Percentiles rank a stretch among this genome's conserved stretches.
These are phyloP conservation scores for Fusarium coicis DNA, from an alignment of 2,329 filamentous ascomycete genomes.

Conservation along the genomic window DNA sequence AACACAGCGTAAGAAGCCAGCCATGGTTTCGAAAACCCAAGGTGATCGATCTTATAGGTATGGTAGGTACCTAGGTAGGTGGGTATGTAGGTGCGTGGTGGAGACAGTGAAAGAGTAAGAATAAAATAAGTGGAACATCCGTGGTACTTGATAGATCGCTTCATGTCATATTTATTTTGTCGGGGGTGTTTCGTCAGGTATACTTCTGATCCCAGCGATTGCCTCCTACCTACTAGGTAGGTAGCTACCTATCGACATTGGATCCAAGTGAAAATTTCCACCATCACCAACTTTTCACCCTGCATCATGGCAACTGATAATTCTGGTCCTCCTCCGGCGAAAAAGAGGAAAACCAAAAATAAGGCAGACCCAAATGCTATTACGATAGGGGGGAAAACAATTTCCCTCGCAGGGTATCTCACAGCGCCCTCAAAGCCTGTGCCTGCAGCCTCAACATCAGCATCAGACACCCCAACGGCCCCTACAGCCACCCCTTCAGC, in stretches of 20 bases:
- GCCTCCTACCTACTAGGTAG: not conserved
- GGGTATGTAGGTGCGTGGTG: not conserved
- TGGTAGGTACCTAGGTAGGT: too few species aligned
- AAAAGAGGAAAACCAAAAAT: slow-evolving; percentile 54
- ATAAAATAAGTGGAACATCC: not conserved
- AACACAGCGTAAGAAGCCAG: not conserved
- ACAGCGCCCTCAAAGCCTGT: slow-evolving; percentile 47
- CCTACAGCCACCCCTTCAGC: slow-evolving; percentile 5
- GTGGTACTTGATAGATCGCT: not conserved
- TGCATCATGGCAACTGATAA: slow-evolving; percentile 42
- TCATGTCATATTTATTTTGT: not conserved
- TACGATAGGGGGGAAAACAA: slow-evolving; percentile 59
- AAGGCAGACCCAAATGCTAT: slow-evolving; percentile 50
- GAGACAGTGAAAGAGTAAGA: not conserved
- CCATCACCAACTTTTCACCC: not conserved
- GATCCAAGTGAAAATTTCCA: slow-evolving; percentile 1
- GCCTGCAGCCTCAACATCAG: slow-evolving; percentile 2
- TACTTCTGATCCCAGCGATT: not conserved
- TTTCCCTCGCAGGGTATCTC: slow-evolving; percentile 63
- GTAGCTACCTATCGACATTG: not conserved
- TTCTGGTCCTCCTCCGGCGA: slow-evolving; percentile 46
- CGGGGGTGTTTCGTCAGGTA: not conserved
- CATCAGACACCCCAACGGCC: not conserved
- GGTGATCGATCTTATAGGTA: not conserved
- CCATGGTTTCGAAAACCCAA: not conserved